These are phyloP conservation scores for Avena insularis DNA, from an alignment of 176 grass and related monocot species.

Conservation along the genomic window DNA sequence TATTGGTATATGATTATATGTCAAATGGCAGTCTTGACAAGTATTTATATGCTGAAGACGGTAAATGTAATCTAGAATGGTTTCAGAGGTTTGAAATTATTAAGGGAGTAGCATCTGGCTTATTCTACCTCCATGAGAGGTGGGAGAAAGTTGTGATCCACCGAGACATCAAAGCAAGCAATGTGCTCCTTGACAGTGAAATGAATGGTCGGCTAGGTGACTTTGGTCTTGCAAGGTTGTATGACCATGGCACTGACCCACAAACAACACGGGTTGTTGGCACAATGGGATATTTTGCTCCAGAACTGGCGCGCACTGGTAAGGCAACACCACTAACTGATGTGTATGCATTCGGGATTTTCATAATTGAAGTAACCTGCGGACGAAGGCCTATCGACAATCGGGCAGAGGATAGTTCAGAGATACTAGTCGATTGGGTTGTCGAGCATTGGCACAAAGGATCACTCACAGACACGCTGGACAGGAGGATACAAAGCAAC, in stretches of 20 bases:
- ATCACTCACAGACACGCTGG: conserved; percentile 16
- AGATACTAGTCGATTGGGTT: conserved; percentile 36
- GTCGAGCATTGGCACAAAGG: conserved; percentile 17
- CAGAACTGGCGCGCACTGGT: conserved; percentile 32
- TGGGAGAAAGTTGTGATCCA: neutral
- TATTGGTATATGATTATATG: conserved; percentile 33
- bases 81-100: conserved; percentile 6
- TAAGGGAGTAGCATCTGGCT: neutral
- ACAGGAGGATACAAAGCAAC: neutral
- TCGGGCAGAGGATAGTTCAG: neutral
- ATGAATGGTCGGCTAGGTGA: neutral
- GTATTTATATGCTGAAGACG: conserved; percentile 19
- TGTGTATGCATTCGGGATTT: conserved; percentile 43
- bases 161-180: neutral
- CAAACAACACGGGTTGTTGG: neutral
- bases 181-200: neutral
- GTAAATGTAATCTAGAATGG: conserved; percentile 25
- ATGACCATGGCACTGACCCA: neutral
- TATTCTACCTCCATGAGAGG: neutral
- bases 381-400: conserved; percentile 31
- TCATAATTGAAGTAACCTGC: conserved; percentile 42
- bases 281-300: conserved; percentile 37
- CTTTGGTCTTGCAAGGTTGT: neutral
- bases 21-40: conserved; percentile 42
- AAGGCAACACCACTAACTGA: conserved; percentile 37